Evolutionary conservation across 192 early-diverging fungal genomes (phyloP), one percentile per base, ranked within the genome.

Genomic region (Coemansia reversa): DNA sequence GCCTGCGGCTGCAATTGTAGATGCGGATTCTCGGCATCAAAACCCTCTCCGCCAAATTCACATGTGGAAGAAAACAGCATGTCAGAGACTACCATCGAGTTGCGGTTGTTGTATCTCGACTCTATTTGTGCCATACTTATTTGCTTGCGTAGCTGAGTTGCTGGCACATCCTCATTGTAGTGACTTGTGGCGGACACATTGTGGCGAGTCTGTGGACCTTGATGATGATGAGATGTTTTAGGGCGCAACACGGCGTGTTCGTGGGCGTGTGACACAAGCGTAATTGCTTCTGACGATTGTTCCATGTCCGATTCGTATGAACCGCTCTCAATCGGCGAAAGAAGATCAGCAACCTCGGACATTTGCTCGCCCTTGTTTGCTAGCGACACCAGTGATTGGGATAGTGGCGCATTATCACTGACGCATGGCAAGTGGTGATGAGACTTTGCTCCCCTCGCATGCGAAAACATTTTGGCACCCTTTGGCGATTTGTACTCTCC

Each of bases 41-140:
- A 20, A 18, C 67, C 59, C n/a, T 39, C 35, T 39, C 35, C 35
- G 4, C 35, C 35, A 39, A 39, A 39, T 39, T 2, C 35, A 9
- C 12, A 1, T 6, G 35, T 39, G 8, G 35, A 39, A 12, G 69
- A 56, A 8, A 71, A 62, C 12, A 70, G 53, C 42, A 69, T 55
- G 5, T 65, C 65, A 1, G 68, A 55, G 24, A 80, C 58, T n/a
- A 71, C 55, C 77, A 80, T 80, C 12, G 77, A 80, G 57, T 70
- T 74, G 47, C 77, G 68, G 51, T 71, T 71, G 29, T 27, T 71
- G 50, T 48, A 42, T 5, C 63, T 54, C 7, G 56, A 61, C 49
- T 67, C 67, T 16, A 74, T 58, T 28, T 79, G 67, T 33, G 71
- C 71, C 76, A 74, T 70, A 58, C 76, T 79, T 16, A 58, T 63